Evolutionary conservation across 2,329 filamentous ascomycete species (phyloP).

Genomic region (Sclerotinia subarctica): DNA sequence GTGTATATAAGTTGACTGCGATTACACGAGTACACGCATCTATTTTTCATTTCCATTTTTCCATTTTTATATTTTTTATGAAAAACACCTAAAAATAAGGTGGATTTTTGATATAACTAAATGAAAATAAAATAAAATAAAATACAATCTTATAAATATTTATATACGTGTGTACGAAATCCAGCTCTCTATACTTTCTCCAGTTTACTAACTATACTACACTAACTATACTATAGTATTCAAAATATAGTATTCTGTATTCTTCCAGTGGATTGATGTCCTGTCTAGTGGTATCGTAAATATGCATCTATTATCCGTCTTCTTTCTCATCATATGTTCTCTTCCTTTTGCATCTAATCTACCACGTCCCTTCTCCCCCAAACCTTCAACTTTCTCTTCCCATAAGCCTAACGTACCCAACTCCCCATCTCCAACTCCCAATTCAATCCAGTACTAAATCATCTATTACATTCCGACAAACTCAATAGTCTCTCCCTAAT

Average conservation of each 20-base stretch:
- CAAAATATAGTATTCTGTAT: background rate
- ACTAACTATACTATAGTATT: no score
- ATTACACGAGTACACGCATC: no score
- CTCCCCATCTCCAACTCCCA: background rate
- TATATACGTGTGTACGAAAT: background rate
- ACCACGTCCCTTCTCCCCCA: background rate
- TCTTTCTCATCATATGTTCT: background rate
- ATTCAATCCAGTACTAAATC: background rate
- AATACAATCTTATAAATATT: no score
- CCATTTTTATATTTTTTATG: no score
- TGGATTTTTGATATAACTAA: no score
- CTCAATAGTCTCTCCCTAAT: conserved; percentile 62
- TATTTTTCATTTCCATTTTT: no score
- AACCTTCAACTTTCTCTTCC: background rate
- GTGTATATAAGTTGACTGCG: no score
- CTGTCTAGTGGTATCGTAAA: conserved; percentile 5
- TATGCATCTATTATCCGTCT: background rate
- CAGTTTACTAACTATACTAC: background rate
- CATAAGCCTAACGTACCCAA: background rate
- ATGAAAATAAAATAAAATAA: no score
- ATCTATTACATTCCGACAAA: background rate
- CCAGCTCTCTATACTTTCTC: background rate
- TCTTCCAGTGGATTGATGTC: background rate
- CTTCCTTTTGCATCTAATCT: background rate
- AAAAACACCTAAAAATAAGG: no score